These are phyloP conservation scores for Alternaria consortialis DNA, from an alignment of 2,329 filamentous ascomycete species.

Conservation along the genomic window DNA sequence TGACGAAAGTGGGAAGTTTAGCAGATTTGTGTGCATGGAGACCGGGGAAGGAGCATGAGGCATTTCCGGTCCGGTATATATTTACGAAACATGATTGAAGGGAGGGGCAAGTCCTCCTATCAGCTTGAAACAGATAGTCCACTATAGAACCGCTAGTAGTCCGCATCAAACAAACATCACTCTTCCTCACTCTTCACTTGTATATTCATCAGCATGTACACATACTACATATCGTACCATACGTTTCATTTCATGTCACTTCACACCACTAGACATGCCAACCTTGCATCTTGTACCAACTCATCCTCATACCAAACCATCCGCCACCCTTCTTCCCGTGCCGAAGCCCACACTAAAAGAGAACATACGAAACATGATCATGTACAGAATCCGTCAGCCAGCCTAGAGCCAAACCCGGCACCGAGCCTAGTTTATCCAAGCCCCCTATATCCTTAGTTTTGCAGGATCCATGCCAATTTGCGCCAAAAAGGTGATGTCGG, in stretches of 20 bases:
- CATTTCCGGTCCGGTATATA: not conserved
- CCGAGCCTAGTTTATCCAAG: constrained; percentile 2
- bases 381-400: constrained; percentile 2
- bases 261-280: not conserved
- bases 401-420: not conserved
- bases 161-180: not conserved
- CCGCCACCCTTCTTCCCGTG: not conserved
- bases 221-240: not conserved
- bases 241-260: constrained; percentile 4
- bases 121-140: not conserved
- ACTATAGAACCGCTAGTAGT: not conserved
- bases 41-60: not conserved
- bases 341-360: constrained; percentile 2
- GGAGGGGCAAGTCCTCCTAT: not conserved
- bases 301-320: not conserved
- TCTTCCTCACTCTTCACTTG: not conserved
- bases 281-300: not conserved
- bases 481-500: not conserved
- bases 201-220: not conserved
- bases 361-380: constrained; percentile 6
- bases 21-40: not conserved
- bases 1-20: not conserved
- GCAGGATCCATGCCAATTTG: not conserved
- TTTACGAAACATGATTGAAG: not conserved
- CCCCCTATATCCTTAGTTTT: not conserved